phyloP scores from a whole-genome alignment of 2,329 filamentous ascomycete genomes.

The Corinectria fuckeliana region DNA sequence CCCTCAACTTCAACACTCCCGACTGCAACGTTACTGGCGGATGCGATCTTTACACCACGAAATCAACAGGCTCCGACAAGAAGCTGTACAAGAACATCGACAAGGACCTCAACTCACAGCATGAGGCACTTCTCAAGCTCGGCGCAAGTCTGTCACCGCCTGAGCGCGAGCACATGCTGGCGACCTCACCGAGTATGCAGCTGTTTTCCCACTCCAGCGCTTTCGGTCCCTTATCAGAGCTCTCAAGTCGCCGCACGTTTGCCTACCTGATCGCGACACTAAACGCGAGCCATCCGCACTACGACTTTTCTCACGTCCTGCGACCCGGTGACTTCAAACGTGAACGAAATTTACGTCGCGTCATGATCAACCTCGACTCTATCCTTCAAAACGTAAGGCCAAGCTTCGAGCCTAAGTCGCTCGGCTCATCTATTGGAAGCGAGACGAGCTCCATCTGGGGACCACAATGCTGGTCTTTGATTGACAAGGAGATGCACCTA shows the following conservation, averaged over 20 bases:
- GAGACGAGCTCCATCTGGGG: constrained; percentile 75
- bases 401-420: constrained; percentile 55
- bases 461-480: constrained; percentile 87
- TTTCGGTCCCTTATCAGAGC: constrained; percentile 88
- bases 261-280: constrained; percentile 96
- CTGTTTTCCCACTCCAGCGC: constrained; percentile 82
- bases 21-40: constrained; percentile 92
- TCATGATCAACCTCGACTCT: constrained; percentile 87
- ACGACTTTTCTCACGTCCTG: constrained; percentile 94
- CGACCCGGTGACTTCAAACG: constrained; percentile 89
- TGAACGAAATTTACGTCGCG: constrained; percentile 77
- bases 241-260: constrained; percentile 88
- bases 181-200: constrained; percentile 65
- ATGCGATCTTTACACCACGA: constrained; percentile 97
- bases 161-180: constrained; percentile 72
- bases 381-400: constrained; percentile 88
- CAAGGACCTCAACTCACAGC: constrained; percentile 86
- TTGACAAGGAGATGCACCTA: constrained; percentile 94
- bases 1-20: constrained; percentile 93
- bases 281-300: constrained; percentile 89
- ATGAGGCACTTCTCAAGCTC: constrained; percentile 85
- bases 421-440: constrained; percentile 48
- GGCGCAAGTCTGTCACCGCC: constrained; percentile 88
- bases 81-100: constrained; percentile 97
- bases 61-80: constrained; percentile 93